These are phyloP conservation scores for Fusarium paranaense DNA, from an alignment of 2,329 filamentous ascomycete genomes.

Conservation along the genomic window DNA sequence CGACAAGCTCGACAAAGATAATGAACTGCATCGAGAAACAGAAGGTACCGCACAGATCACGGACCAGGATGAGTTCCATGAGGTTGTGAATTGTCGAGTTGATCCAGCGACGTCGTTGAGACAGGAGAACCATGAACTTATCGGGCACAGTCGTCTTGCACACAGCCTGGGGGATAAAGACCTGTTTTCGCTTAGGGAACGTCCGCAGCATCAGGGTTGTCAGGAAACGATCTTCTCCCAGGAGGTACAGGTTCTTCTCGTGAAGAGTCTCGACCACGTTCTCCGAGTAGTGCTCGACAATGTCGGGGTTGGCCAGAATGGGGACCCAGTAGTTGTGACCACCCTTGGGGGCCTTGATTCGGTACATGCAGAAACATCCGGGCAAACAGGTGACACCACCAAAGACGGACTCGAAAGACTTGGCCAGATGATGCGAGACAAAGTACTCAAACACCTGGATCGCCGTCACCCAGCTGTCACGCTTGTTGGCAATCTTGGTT, in stretches of 20 bases:
- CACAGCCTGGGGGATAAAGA: constrained; percentile 97
- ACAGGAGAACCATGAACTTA: constrained; percentile 89
- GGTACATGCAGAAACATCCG: constrained; percentile 99
- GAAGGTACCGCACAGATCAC: constrained; percentile 97
- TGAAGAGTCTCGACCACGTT: constrained; percentile 98
- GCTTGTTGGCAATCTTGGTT: constrained; percentile 99
- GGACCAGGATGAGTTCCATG: constrained; percentile 95
- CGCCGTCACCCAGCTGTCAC: constrained; percentile 92
- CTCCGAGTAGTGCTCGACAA: constrained; percentile 99
- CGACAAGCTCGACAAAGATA: constrained; percentile 93
- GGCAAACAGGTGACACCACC: constrained; percentile 98
- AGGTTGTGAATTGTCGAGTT: constrained; percentile 99
- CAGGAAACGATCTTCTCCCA: constrained; percentile 94
- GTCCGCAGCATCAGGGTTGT: constrained; percentile 98
- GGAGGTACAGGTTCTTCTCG: constrained; percentile 93
- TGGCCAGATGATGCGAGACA: constrained; percentile 96
- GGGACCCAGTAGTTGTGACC: constrained; percentile 99
- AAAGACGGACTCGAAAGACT: constrained; percentile 98
- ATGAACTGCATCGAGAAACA: constrained; percentile 99
- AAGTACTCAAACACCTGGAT: constrained; percentile 99
- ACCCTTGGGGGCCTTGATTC: constrained; percentile 98
- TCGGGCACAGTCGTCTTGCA: constrained; percentile 99
- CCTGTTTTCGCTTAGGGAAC: constrained; percentile 98
- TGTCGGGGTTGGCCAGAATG: constrained; percentile 96
- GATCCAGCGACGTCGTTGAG: constrained; percentile 97